A percentile compares a stretch with the other conserved stretches of the same genome.
Evolutionary conservation across 441 rosid species (phyloP).

Genomic region (Manihot esculenta): DNA sequence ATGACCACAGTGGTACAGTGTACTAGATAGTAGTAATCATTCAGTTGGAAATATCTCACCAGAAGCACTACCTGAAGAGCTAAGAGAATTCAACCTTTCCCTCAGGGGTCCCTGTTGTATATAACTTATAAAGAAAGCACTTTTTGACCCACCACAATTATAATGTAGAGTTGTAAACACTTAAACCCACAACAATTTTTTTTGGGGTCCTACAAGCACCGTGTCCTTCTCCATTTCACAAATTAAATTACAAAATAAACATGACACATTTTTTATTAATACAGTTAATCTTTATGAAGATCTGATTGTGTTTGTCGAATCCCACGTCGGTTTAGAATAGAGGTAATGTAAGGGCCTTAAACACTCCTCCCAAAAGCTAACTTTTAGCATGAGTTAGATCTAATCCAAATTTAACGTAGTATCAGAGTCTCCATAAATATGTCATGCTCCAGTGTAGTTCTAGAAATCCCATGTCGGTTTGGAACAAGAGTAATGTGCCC

Average conservation of each 20-base stretch:
- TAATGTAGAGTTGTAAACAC: not conserved
- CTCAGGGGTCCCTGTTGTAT: slow-evolving; percentile 5
- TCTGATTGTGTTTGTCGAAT: no score
- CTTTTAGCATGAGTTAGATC: no score
- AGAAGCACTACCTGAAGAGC: slow-evolving; percentile 19
- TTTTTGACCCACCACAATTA: slow-evolving; percentile 9
- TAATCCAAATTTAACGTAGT: no score
- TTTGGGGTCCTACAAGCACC: slow-evolving; percentile 18
- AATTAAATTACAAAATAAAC: slow-evolving; percentile 21
- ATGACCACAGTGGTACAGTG: slow-evolving; percentile 14
- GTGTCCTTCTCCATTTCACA: slow-evolving; percentile 7
- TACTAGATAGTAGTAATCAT: slow-evolving; percentile 1
- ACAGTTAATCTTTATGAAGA: slow-evolving; percentile 13
- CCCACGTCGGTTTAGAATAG: no score
- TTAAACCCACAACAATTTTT: slow-evolving; percentile 18
- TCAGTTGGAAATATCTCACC: slow-evolving; percentile 15
- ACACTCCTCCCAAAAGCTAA: no score
- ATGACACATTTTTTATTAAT: not conserved
- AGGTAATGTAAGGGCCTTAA: no score
- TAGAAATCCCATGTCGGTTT: no score
- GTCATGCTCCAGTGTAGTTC: no score
- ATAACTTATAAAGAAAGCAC: not conserved
- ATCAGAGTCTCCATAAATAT: no score
- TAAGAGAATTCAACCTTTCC: not conserved
- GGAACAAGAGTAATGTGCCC: no score